phyloP scores from a whole-genome alignment of 192 early-diverging fungal genomes.

The Rhizoclosmatium globosum region DNA sequence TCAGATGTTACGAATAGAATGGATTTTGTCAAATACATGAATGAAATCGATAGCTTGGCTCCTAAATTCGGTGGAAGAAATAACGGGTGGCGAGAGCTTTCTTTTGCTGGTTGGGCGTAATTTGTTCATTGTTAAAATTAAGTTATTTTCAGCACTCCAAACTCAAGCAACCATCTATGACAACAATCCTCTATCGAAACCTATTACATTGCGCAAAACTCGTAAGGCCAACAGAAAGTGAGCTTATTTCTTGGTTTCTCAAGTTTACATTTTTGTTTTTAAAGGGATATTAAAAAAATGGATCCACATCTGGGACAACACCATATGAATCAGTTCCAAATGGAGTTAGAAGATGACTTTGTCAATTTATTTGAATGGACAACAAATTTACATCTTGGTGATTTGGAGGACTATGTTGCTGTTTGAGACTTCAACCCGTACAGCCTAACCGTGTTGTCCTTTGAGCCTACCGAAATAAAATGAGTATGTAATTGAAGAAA shows the following conservation, averaged over 20 bases:
- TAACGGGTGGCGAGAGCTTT: constrained; percentile 60
- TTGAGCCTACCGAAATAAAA: constrained; percentile 17
- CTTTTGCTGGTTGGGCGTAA: constrained; percentile 46
- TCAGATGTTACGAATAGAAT: constrained; percentile 59
- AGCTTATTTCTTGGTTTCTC: too few relatives aligned
- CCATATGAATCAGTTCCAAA: neutral
- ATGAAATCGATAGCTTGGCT: constrained; percentile 52
- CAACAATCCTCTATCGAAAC: constrained; percentile 7
- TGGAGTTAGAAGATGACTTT: constrained; percentile 56
- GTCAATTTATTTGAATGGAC: constrained; percentile 57
- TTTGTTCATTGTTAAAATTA: neutral
- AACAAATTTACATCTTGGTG: constrained; percentile 39
- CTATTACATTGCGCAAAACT: neutral
- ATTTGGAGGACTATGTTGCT: constrained; percentile 52
- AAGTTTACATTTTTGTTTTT: neutral
- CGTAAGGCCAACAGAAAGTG: neutral
- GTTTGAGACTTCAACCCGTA: neutral
- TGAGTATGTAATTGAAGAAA: neutral
- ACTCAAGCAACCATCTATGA: constrained; percentile 20
- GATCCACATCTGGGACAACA: neutral
- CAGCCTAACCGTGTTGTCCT: constrained; percentile 42
- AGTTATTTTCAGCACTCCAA: neutral
- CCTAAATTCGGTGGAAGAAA: constrained; percentile 57
- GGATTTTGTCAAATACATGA: constrained; percentile 62
- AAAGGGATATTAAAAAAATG: neutral